Evolutionary conservation across 805 yeast species (phyloP).

Genomic region (Lipomyces yamanashiensis): DNA sequence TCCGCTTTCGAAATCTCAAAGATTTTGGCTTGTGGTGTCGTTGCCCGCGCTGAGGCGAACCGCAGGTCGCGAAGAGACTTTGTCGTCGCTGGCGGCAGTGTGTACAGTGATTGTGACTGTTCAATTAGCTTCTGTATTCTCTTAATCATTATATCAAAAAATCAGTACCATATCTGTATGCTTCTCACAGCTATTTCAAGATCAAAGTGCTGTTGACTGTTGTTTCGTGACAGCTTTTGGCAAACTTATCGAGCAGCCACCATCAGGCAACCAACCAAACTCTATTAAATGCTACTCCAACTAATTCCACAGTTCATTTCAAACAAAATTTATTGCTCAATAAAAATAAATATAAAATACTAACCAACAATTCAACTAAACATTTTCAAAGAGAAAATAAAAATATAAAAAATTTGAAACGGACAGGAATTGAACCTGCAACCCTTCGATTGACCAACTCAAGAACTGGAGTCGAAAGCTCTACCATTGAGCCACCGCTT

Average conservation of each 20-base stretch:
- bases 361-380: not conserved
- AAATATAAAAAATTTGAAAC: constrained; percentile 54
- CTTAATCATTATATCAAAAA: no score
- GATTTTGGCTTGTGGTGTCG: constrained; percentile 27
- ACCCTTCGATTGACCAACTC: constrained; percentile 68
- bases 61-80: constrained; percentile 35
- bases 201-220: no score
- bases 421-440: constrained; percentile 89
- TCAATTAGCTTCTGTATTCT: not conserved
- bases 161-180: no score
- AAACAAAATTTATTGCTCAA: not conserved
- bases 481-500: constrained; percentile 82
- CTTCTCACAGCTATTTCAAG: no score
- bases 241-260: no score
- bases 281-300: no score
- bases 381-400: not conserved
- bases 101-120: constrained; percentile 25
- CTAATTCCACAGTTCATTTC: not conserved
- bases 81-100: constrained; percentile 26
- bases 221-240: no score
- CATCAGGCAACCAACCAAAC: no score
- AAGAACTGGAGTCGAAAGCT: constrained; percentile 71
- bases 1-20: constrained; percentile 27
- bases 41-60: constrained; percentile 30
- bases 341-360: not conserved